A percentile compares a stretch with the other conserved stretches of the same genome.
Evolutionary conservation across 805 yeast species (phyloP).

Genomic region (Kluyveromyces siamensis): DNA sequence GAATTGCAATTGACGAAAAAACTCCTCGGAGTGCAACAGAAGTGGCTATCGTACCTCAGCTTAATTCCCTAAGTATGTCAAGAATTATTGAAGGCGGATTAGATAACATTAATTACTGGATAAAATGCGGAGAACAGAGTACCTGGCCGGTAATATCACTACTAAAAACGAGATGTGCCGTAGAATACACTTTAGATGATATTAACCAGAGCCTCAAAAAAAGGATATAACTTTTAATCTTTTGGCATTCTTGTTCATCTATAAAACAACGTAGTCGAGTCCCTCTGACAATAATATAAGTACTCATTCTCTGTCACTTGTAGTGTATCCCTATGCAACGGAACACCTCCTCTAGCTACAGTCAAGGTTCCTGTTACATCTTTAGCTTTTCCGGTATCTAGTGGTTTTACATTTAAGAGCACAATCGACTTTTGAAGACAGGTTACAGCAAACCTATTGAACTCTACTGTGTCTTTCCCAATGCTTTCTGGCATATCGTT

Average conservation of each 20-base stretch:
- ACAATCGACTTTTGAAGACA: constrained; percentile 20
- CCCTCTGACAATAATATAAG: constrained; percentile 49
- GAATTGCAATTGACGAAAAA: constrained; percentile 80
- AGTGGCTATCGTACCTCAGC: constrained; percentile 83
- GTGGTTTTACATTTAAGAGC: constrained; percentile 48
- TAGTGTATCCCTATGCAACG: constrained; percentile 13
- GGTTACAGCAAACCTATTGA: constrained; percentile 15
- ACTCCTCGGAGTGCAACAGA: constrained; percentile 75
- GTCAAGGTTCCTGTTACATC: constrained; percentile 71
- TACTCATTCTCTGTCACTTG: constrained; percentile 52
- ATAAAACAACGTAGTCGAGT: constrained; percentile 35
- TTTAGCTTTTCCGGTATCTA: constrained; percentile 72
- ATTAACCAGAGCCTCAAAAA: constrained; percentile 33
- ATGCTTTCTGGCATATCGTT: constrained; percentile 10
- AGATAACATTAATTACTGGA: constrained; percentile 82
- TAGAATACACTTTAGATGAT: constrained; percentile 82
- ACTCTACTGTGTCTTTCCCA: constrained; percentile 18
- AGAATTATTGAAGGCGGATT: constrained; percentile 71
- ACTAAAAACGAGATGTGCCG: constrained; percentile 78
- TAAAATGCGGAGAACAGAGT: constrained; percentile 80
- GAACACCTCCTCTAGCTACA: constrained; percentile 47
- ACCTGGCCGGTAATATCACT: constrained; percentile 88
- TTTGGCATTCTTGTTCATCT: constrained; percentile 17
- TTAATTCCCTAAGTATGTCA: constrained; percentile 62
- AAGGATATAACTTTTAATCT: background rate